Conservation (phyloP, 768 basidiomycete species). For the Rhodotorula sphaerocarpa region DNA sequence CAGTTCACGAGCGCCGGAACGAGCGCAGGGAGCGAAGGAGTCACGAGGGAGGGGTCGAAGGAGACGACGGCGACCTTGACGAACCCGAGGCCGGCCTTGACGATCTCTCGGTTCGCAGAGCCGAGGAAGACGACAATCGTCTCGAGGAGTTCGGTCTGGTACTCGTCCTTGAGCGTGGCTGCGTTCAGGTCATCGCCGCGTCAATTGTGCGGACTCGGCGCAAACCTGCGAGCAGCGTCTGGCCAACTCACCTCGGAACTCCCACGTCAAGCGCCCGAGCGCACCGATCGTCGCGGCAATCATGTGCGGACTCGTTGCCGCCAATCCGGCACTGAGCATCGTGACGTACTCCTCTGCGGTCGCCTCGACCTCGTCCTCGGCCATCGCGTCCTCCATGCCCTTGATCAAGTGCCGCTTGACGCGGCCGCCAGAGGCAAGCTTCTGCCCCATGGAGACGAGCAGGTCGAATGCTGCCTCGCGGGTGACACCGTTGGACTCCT, state of each 20-base stretch:
- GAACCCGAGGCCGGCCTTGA: constrained; percentile 91
- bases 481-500: constrained; percentile 91
- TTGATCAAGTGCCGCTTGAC: constrained; percentile 69
- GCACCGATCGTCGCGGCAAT: constrained; percentile 94
- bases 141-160: constrained; percentile 64
- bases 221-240: too few species aligned
- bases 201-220: background rate
- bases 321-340: constrained; percentile 90
- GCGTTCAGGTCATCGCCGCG: background rate
- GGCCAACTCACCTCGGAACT: constrained; percentile 80
- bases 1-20: constrained; percentile 79
- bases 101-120: constrained; percentile 92
- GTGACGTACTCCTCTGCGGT: constrained; percentile 74
- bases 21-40: constrained; percentile 65
- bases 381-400: constrained; percentile 56
- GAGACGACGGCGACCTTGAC: constrained; percentile 87
- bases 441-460: constrained; percentile 80
- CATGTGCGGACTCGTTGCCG: constrained; percentile 91
- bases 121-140: constrained; percentile 78
- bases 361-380: constrained; percentile 52
- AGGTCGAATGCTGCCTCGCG: constrained; percentile 81
- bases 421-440: constrained; percentile 78
- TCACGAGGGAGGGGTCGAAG: constrained; percentile 60
- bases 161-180: constrained; percentile 55
- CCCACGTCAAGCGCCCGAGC: constrained; percentile 84